phyloP scores from a whole-genome alignment of 345 rosid genomes.

The Psidium friedrichsthalianum region DNA sequence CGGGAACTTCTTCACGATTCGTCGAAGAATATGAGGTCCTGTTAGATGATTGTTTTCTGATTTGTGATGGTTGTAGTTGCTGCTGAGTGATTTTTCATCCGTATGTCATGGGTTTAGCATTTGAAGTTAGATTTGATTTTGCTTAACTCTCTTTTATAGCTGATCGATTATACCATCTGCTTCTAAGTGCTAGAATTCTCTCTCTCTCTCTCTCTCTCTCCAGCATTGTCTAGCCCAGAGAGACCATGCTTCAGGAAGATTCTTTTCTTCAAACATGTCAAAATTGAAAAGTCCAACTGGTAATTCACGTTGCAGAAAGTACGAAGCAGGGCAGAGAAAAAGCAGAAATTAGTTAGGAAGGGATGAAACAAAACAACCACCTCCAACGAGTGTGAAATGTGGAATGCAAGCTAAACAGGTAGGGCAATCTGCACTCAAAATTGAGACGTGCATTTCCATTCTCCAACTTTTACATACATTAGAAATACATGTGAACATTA shows the following conservation, averaged over 20 bases:
- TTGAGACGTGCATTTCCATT: not conserved
- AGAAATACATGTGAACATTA: not conserved
- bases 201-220: not conserved
- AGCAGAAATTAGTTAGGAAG: not conserved
- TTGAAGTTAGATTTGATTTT: not conserved
- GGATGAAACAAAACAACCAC: not conserved
- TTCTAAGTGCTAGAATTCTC: not conserved
- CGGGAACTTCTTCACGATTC: constrained; percentile 90
- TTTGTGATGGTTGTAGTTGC: not conserved
- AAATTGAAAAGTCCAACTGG: not conserved
- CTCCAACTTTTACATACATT: not conserved
- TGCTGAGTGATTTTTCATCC: not conserved
- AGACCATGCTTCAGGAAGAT: not conserved
- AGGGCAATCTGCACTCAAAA: not conserved
- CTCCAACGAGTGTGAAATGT: not conserved
- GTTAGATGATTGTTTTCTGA: not conserved
- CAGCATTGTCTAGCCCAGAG: not conserved
- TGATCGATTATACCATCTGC: constrained; percentile 59
- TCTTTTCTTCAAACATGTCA: not conserved
- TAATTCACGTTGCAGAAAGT: not conserved
- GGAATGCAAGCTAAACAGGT: not conserved
- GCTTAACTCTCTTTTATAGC: constrained; percentile 25
- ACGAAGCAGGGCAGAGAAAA: not conserved
- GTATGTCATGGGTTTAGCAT: not conserved
- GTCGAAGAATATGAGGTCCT: constrained; percentile 18